Conservation (phyloP, 192 early-diverging fungal species). For the Backusella westeae region DNA sequence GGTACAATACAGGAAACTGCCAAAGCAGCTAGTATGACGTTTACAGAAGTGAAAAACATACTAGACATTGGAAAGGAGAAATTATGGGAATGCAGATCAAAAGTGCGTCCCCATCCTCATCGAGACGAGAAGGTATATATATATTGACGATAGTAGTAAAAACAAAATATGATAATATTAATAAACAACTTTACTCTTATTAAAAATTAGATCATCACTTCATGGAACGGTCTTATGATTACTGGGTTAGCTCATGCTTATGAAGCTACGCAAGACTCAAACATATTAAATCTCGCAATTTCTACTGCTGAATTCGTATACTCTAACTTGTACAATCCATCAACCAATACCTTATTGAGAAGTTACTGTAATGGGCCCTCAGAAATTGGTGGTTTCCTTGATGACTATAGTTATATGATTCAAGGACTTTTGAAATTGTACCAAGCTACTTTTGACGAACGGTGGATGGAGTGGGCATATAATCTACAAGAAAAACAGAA, state of each 20-base stretch:
- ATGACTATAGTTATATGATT: slow-evolving; percentile 59
- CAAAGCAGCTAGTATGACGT: background rate
- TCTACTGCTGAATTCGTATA: slow-evolving; percentile 47
- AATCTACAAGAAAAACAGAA: slow-evolving; percentile 57
- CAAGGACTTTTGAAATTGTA: slow-evolving; percentile 58
- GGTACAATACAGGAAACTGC: slow-evolving; percentile 43
- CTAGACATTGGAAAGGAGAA: slow-evolving; percentile 27
- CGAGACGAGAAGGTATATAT: slow-evolving; percentile 55
- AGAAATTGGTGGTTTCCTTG: slow-evolving; percentile 50
- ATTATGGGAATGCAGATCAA: slow-evolving; percentile 40
- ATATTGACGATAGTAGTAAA: background rate
- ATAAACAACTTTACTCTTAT: background rate
- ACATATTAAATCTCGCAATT: slow-evolving; percentile 41
- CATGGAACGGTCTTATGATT: slow-evolving; percentile 69
- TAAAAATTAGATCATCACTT: slow-evolving; percentile 41
- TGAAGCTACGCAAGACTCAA: slow-evolving; percentile 29
- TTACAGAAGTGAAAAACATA: slow-evolving; percentile 2
- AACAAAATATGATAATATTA: background rate
- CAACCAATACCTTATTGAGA: slow-evolving; percentile 36
- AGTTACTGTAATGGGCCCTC: slow-evolving; percentile 48
- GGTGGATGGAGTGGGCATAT: slow-evolving; percentile 59
- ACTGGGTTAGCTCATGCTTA: slow-evolving; percentile 44
- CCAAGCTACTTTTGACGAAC: slow-evolving; percentile 45
- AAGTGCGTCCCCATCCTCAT: slow-evolving; percentile 51
- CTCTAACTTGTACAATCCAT: slow-evolving; percentile 41